These are phyloP conservation scores for Prosopis cineraria DNA, from an alignment of 306 rosid genomes.

Conservation along the genomic window DNA sequence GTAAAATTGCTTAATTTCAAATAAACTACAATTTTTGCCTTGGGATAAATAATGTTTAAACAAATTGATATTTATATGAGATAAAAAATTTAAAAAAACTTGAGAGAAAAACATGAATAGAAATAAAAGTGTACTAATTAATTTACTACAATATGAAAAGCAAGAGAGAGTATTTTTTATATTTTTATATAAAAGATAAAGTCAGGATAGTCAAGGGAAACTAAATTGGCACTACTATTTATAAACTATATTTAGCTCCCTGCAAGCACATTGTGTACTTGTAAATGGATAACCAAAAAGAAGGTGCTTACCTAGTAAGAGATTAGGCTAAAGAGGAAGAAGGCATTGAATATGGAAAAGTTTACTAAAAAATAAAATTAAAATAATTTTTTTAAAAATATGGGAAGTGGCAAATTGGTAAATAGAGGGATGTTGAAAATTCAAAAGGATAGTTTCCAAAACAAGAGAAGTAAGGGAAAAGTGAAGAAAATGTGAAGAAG, in stretches of 20 bases:
- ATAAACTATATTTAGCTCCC: background rate
- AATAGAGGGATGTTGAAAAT: background rate
- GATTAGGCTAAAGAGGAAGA: background rate
- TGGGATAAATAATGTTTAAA: no score
- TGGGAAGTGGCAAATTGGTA: background rate
- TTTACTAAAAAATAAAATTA: background rate
- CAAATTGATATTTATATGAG: no score
- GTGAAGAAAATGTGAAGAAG: slow-evolving; percentile 13
- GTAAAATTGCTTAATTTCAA: no score
- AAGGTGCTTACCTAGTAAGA: slow-evolving; percentile 4
- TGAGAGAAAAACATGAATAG: background rate
- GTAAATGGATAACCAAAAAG: background rate
- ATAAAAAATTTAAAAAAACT: no score
- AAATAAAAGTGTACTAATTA: background rate
- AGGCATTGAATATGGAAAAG: slow-evolving; percentile 19
- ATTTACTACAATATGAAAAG: background rate
- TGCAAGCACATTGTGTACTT: background rate
- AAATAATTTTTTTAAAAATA: background rate
- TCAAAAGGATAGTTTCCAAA: slow-evolving; percentile 28
- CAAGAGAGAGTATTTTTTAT: no score
- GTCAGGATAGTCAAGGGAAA: background rate
- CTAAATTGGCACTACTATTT: background rate
- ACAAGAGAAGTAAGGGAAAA: slow-evolving; percentile 36
- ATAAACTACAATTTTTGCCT: no score
- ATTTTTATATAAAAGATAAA: no score